Percentiles rank a stretch among this genome's conserved stretches.
Evolutionary conservation across 148 eudicot genomes (phyloP).

Genomic region (Chenopodium formosanum): DNA sequence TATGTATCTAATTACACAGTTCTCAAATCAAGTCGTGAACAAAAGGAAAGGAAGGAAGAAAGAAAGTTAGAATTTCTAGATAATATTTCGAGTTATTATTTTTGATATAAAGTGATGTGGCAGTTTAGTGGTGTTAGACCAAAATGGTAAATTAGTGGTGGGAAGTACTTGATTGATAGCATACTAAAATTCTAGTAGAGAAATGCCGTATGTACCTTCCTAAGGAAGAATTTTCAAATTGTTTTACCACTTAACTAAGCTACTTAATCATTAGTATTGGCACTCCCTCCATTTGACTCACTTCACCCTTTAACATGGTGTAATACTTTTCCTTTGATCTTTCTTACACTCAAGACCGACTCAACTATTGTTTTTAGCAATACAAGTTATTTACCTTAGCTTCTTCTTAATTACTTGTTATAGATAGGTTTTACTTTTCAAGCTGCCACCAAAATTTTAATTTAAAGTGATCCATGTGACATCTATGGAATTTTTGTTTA

Average conservation of each 20-base stretch:
- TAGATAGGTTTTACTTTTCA: too few species aligned
- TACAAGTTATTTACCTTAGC: too few species aligned
- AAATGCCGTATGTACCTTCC: conserved; percentile 19
- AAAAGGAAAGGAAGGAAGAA: background rate
- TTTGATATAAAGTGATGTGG: background rate
- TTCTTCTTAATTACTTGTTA: too few species aligned
- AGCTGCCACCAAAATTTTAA: too few species aligned
- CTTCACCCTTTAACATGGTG: background rate
- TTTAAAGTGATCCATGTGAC: too few species aligned
- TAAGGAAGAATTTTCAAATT: background rate
- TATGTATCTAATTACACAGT: background rate
- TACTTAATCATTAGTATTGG: background rate
- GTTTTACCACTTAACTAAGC: background rate
- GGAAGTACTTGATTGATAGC: background rate
- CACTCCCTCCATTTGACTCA: background rate
- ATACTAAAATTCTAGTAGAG: conserved; percentile 1
- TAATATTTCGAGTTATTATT: background rate
- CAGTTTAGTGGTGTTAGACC: conserved; percentile 14
- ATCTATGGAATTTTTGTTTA: too few species aligned
- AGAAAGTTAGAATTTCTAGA: background rate
- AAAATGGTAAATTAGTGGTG: background rate
- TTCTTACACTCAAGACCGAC: too few species aligned
- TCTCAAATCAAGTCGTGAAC: conserved; percentile 16
- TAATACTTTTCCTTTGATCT: background rate
- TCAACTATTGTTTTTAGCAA: too few species aligned